These are phyloP conservation scores for Barbarea vulgaris DNA, from an alignment of 345 rosid species.

Conservation along the genomic window DNA sequence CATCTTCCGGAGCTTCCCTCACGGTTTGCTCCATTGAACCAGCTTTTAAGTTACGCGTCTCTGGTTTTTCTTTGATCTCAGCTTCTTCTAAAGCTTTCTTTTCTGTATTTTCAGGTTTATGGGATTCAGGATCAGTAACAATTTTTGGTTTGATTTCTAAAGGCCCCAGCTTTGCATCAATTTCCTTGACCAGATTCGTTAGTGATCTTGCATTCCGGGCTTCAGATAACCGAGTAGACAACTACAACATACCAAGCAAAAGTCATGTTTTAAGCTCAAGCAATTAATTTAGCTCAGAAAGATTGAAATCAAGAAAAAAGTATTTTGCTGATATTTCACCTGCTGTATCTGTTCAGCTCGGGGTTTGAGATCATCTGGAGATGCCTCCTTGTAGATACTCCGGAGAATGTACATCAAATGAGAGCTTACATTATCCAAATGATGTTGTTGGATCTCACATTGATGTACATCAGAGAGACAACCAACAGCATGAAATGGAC, in stretches of 20 bases:
- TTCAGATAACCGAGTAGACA: slow-evolving; percentile 47
- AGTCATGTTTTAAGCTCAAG: not conserved
- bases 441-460: slow-evolving; percentile 56
- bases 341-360: slow-evolving; percentile 59
- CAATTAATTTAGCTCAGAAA: slow-evolving; percentile 6
- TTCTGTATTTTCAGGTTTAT: slow-evolving; percentile 10
- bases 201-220: slow-evolving; percentile 61
- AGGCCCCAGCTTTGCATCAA: slow-evolving; percentile 72
- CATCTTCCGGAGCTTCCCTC: not conserved
- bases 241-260: slow-evolving; percentile 44
- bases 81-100: slow-evolving; percentile 29
- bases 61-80: slow-evolving; percentile 26
- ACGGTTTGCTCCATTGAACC: slow-evolving; percentile 17
- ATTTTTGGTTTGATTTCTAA: slow-evolving; percentile 43
- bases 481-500: slow-evolving; percentile 79
- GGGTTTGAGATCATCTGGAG: slow-evolving; percentile 55
- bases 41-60: slow-evolving; percentile 1
- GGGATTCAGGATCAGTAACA: not conserved
- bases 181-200: slow-evolving; percentile 55
- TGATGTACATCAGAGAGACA: slow-evolving; percentile 65
- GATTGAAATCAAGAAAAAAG: not conserved
- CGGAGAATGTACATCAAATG: slow-evolving; percentile 68
- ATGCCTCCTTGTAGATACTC: slow-evolving; percentile 55
- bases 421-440: slow-evolving; percentile 50
- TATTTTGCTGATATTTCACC: slow-evolving; percentile 38